These are phyloP conservation scores for Gypsophila paniculata DNA, from an alignment of 179 eudicot species.

Conservation along the genomic window DNA sequence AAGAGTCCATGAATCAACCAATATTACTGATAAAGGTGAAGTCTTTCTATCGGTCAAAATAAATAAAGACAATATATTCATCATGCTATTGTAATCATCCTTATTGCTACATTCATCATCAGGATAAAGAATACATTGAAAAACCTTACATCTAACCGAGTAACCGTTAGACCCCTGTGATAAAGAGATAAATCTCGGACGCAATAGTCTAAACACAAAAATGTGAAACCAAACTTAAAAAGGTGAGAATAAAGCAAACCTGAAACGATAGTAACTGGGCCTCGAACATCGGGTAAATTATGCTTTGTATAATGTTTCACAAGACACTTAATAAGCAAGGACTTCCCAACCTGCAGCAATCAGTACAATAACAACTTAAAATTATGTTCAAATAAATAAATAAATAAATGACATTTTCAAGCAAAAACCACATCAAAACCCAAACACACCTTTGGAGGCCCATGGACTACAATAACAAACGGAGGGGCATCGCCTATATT, in stretches of 20 bases:
- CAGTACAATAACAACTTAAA: background rate
- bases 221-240: background rate
- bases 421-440: background rate
- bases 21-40: background rate
- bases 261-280: conserved; percentile 83
- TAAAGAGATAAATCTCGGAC: background rate
- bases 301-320: conserved; percentile 89
- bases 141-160: conserved; percentile 6
- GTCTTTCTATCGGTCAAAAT: background rate
- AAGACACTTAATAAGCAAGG: conserved; percentile 74
- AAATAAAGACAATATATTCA: background rate
- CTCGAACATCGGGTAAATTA: conserved; percentile 79
- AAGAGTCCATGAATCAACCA: background rate
- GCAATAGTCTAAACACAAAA: background rate
- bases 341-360: conserved; percentile 69
- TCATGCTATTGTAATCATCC: background rate
- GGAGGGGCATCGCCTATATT: conserved; percentile 72
- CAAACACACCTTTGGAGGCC: conserved; percentile 65
- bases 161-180: background rate
- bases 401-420: background rate
- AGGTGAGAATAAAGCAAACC: conserved; percentile 34
- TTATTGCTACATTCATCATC: too few relatives aligned
- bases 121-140: too few relatives aligned
- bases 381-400: background rate
- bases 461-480: conserved; percentile 81